Evolutionary conservation across 768 basidiomycete species (phyloP), one percentile per base, ranked within the genome.

Genomic region (Pilatotrama ljubarskyi): DNA sequence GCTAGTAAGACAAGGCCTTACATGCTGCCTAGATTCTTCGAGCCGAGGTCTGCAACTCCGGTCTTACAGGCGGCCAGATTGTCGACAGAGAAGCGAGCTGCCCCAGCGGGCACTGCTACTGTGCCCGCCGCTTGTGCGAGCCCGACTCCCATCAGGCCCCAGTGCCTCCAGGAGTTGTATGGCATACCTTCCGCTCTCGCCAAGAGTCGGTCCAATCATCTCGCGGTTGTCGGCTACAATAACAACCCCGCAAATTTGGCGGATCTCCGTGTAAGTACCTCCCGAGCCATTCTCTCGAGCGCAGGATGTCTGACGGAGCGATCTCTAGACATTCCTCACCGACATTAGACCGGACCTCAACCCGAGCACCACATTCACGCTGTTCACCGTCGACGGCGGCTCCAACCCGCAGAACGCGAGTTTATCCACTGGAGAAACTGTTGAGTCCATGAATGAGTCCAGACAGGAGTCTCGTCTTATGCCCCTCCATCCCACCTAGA

Each of bases 91-190:
- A 44, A 55, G 32, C 54, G 54, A 8, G 24, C 20, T 1, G 25
- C 44, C 44, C 24, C 22, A 22, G 41, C n/a, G 41, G 15, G 52
- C 24, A 41, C 32, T 44, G 46, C 43, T 17, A 20, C 35, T 17
- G 9, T 17, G 11, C 44, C 38, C 58, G 18, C 44, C 43, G 47
- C 47, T 15, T 72, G 72, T 60, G 57, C 59, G 48, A 32, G 29
- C 29, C 29, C 29, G 10, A 43, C 29, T 1, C 46, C 59, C 1
- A 64, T 69, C 26, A 72, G 67, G 2, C 51, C 68, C 20, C 42
- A 59, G 18, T 74, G 73, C 54, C 43, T 74, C 3, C 46, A 59
- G 55, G 43, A 68, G 22, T 29, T 74, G 15, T 73, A 73, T 58
- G 69, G 71, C n/a, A 55, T 41, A 2, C 59, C 55, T 10, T 40